Evolutionary conservation across 192 early-diverging fungal genomes (phyloP).

Genomic region (Gigaspora rosea): DNA sequence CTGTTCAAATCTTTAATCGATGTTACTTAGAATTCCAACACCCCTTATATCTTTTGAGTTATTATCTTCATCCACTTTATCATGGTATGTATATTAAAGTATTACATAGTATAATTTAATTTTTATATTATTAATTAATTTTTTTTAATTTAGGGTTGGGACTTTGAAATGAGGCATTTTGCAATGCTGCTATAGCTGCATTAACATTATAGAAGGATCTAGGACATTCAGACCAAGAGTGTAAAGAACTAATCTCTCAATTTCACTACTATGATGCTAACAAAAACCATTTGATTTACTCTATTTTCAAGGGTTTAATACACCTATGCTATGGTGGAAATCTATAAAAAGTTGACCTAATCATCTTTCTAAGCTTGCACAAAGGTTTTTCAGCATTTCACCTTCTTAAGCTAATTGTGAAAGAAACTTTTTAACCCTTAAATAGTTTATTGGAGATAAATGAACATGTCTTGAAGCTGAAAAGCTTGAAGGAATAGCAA

Average conservation of each 20-base stretch:
- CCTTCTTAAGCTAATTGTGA: too few species aligned
- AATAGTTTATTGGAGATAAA: too few species aligned
- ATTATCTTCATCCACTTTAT: constrained; percentile 4
- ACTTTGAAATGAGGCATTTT: background rate
- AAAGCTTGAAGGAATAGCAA: too few species aligned
- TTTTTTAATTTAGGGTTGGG: background rate
- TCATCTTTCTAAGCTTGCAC: too few species aligned
- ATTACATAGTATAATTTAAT: background rate
- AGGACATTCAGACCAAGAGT: background rate
- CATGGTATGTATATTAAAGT: background rate
- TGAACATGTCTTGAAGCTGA: too few species aligned
- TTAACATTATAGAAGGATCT: background rate
- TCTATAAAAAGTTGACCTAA: background rate
- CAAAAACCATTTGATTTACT: background rate
- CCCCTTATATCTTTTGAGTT: background rate
- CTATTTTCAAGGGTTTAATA: background rate
- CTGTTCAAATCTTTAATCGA: constrained; percentile 1
- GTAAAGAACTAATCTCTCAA: background rate
- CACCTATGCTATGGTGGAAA: background rate
- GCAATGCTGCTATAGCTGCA: background rate
- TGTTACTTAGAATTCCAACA: background rate
- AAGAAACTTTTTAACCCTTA: too few species aligned
- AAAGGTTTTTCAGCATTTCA: too few species aligned
- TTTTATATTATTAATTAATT: background rate
- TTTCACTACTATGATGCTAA: background rate